A percentile compares a stretch with the other conserved stretches of the same genome.
Conservation (phyloP, 768 basidiomycete species). For the Panaeolus papilionaceus region DNA sequence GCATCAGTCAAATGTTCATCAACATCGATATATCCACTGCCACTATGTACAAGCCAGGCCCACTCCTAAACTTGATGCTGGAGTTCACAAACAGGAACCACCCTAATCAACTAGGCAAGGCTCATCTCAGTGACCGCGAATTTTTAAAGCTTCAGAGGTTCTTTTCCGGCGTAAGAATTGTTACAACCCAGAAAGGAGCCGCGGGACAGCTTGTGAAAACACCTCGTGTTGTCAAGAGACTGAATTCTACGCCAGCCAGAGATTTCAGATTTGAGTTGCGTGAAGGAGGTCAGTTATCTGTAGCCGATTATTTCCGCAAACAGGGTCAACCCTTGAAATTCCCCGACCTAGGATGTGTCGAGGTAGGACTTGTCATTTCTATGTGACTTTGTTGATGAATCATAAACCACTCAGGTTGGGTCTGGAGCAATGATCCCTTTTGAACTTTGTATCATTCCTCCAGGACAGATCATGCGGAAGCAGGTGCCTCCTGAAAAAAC, state of each 20-base stretch:
- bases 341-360: constrained; percentile 71
- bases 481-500: constrained; percentile 77
- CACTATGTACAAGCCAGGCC: constrained; percentile 75
- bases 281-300: constrained; percentile 60
- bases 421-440: constrained; percentile 70
- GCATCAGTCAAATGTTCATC: constrained; percentile 67
- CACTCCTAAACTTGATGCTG: constrained; percentile 62
- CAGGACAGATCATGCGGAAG: constrained; percentile 78
- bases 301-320: constrained; percentile 64
- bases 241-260: constrained; percentile 59
- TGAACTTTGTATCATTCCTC: constrained; percentile 66
- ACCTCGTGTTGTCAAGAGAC: constrained; percentile 66
- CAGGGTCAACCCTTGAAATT: constrained; percentile 59
- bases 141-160: constrained; percentile 51
- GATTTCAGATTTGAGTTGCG: constrained; percentile 60
- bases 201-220: constrained; percentile 37
- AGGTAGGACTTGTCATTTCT: constrained; percentile 49
- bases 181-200: constrained; percentile 35
- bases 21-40: constrained; percentile 86
- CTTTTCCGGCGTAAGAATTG: constrained; percentile 41
- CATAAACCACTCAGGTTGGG: constrained; percentile 52
- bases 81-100: constrained; percentile 50
- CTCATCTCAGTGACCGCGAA: constrained; percentile 59
- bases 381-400: not conserved
- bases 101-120: constrained; percentile 39